Evolutionary conservation across 2,329 filamentous ascomycete genomes (phyloP).

Genomic region (Penicillium sp.): DNA sequence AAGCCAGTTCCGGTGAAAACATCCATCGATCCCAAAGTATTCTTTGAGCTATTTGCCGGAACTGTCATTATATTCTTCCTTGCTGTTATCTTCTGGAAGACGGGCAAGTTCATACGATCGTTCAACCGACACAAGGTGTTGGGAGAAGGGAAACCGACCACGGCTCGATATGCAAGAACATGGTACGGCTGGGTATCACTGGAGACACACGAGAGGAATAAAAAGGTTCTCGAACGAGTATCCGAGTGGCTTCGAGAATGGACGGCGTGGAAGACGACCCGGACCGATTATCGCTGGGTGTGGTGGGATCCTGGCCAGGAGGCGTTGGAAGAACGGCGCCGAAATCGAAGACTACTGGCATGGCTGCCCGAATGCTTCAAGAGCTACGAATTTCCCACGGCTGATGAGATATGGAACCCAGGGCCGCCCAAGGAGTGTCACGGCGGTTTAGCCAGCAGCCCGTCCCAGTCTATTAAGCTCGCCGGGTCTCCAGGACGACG

Average conservation of each 20-base stretch:
- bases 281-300: constrained; percentile 36
- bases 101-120: constrained; percentile 34
- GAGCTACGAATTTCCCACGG: constrained; percentile 24
- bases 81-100: constrained; percentile 39
- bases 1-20: constrained; percentile 17
- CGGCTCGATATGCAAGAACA: constrained; percentile 36
- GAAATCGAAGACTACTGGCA: constrained; percentile 13
- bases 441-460: not conserved
- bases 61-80: constrained; percentile 38
- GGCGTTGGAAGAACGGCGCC: constrained; percentile 19
- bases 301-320: constrained; percentile 40
- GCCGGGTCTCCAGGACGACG: not conserved
- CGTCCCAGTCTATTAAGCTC: not conserved
- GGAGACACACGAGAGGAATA: constrained; percentile 30
- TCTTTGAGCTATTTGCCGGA: constrained; percentile 34
- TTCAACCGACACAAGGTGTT: constrained; percentile 36
- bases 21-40: constrained; percentile 28
- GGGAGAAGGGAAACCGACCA: constrained; percentile 27
- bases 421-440: constrained; percentile 8
- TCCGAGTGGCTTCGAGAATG: constrained; percentile 23
- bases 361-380: constrained; percentile 27
- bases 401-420: constrained; percentile 28
- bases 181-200: constrained; percentile 43
- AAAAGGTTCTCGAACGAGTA: constrained; percentile 18
- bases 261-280: constrained; percentile 34